Percentiles rank a stretch among this genome's conserved stretches.
Conservation (phyloP, 805 yeast genomes). For the Candida chauliodis region DNA sequence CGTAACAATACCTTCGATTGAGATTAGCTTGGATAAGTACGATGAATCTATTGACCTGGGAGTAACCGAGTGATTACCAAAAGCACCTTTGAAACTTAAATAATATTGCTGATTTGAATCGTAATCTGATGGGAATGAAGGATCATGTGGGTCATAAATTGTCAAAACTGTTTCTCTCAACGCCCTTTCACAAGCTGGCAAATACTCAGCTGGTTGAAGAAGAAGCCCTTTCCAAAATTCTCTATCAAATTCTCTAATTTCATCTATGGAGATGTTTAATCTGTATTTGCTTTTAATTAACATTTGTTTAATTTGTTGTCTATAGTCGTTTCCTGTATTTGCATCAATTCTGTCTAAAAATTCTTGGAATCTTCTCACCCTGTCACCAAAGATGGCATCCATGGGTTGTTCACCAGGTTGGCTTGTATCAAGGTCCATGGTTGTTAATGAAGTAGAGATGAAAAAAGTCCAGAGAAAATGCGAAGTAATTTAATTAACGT, state of each 20-base stretch:
- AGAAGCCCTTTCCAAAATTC: slow-evolving; percentile 76
- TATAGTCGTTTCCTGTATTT: slow-evolving; percentile 54
- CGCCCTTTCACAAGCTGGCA: slow-evolving; percentile 89
- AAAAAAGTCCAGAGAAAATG: not conserved
- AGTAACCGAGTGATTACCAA: slow-evolving; percentile 81
- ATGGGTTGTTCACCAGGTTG: slow-evolving; percentile 28
- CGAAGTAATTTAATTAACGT: slow-evolving; percentile 15
- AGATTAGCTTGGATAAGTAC: slow-evolving; percentile 74
- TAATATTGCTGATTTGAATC: slow-evolving; percentile 64
- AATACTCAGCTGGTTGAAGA: slow-evolving; percentile 71
- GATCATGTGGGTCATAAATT: slow-evolving; percentile 60
- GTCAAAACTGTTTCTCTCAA: slow-evolving; percentile 74
- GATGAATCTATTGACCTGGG: slow-evolving; percentile 83
- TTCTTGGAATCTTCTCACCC: slow-evolving; percentile 85
- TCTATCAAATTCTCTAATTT: slow-evolving; percentile 77
- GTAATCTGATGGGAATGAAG: slow-evolving; percentile 44
- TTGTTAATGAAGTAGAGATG: slow-evolving; percentile 1
- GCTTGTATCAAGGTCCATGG: slow-evolving; percentile 4
- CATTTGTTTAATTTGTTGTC: slow-evolving; percentile 69
- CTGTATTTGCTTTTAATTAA: slow-evolving; percentile 64
- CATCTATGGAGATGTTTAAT: slow-evolving; percentile 76
- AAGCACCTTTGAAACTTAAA: slow-evolving; percentile 83
- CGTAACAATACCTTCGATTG: slow-evolving; percentile 94
- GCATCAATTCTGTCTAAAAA: slow-evolving; percentile 60
- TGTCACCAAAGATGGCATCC: slow-evolving; percentile 64